A percentile compares a stretch with the other conserved stretches of the same genome.
Conservation (phyloP, 169 alveolate genomes). For the Toxoplasma gondii region DNA sequence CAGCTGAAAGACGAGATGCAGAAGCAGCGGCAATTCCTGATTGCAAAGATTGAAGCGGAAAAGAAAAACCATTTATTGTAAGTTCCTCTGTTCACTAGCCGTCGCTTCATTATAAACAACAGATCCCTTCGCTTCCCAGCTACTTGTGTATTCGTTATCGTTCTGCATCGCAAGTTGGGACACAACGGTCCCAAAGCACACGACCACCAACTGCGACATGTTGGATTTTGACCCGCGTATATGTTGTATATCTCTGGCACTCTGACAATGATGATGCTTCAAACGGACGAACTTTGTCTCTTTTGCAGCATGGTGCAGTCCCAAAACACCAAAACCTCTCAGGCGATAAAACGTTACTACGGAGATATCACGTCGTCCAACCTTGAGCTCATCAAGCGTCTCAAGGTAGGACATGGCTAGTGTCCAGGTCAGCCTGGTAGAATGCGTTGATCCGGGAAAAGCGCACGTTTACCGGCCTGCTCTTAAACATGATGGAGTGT, state of each 20-base stretch:
- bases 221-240: too few species aligned
- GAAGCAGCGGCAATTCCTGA: constrained; percentile 59
- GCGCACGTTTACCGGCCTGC: background rate
- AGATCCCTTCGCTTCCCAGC: constrained; percentile 40
- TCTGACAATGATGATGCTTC: too few species aligned
- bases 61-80: constrained; percentile 52
- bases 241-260: too few species aligned
- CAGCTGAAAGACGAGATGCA: constrained; percentile 58
- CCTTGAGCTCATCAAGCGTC: constrained; percentile 82
- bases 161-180: too few species aligned
- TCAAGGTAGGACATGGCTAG: constrained; percentile 62
- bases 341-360: constrained; percentile 87
- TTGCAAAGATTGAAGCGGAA: constrained; percentile 69
- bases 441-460: background rate
- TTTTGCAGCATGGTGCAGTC: constrained; percentile 68
- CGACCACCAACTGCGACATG: too few species aligned
- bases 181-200: too few species aligned
- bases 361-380: constrained; percentile 87
- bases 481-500: too few species aligned
- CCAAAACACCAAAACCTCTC: constrained; percentile 73
- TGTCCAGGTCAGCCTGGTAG: too few species aligned
- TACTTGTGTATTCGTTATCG: too few species aligned
- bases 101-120: constrained; percentile 76
- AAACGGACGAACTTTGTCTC: too few species aligned
- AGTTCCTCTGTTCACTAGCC: background rate